phyloP scores from a whole-genome alignment of 768 basidiomycete species.

The Gelatoporia subvermispora region DNA sequence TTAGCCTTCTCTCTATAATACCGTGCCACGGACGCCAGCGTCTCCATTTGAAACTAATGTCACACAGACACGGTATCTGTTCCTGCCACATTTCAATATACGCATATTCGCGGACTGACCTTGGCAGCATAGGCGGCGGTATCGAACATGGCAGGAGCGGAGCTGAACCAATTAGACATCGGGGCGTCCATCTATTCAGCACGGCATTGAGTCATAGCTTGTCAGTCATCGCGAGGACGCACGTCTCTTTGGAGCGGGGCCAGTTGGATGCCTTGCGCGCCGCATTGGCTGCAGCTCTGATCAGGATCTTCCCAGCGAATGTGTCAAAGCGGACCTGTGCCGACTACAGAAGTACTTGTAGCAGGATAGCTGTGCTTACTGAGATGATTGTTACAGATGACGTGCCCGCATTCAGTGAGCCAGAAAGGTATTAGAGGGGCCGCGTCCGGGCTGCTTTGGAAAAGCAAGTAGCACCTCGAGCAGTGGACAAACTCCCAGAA shows the following conservation, averaged over 20 bases:
- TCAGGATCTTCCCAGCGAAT: slow-evolving; percentile 49
- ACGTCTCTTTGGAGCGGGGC: slow-evolving; percentile 74
- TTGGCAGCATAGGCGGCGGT: slow-evolving; percentile 61
- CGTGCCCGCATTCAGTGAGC: slow-evolving; percentile 86
- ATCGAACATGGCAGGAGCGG: slow-evolving; percentile 58
- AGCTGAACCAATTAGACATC: slow-evolving; percentile 79
- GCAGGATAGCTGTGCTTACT: slow-evolving; percentile 38
- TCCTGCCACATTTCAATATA: background rate
- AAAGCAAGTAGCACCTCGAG: slow-evolving; percentile 64
- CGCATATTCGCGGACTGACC: slow-evolving; percentile 31
- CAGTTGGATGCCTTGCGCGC: slow-evolving; percentile 57
- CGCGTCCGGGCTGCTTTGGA: slow-evolving; percentile 43
- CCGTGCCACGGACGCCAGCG: slow-evolving; percentile 62
- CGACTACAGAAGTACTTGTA: background rate
- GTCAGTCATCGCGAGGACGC: slow-evolving; percentile 11
- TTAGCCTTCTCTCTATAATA: slow-evolving; percentile 55
- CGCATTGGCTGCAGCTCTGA: slow-evolving; percentile 72
- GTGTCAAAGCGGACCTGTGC: background rate
- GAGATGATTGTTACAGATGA: slow-evolving; percentile 81
- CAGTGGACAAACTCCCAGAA: slow-evolving; percentile 84
- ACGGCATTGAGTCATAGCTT: background rate
- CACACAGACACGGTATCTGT: background rate
- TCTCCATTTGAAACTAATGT: slow-evolving; percentile 72
- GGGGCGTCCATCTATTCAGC: slow-evolving; percentile 70
- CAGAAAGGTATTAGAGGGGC: slow-evolving; percentile 70